Evolutionary conservation across 441 rosid species (phyloP), one percentile per base, ranked within the genome.

Genomic region (Viola pubescens): DNA sequence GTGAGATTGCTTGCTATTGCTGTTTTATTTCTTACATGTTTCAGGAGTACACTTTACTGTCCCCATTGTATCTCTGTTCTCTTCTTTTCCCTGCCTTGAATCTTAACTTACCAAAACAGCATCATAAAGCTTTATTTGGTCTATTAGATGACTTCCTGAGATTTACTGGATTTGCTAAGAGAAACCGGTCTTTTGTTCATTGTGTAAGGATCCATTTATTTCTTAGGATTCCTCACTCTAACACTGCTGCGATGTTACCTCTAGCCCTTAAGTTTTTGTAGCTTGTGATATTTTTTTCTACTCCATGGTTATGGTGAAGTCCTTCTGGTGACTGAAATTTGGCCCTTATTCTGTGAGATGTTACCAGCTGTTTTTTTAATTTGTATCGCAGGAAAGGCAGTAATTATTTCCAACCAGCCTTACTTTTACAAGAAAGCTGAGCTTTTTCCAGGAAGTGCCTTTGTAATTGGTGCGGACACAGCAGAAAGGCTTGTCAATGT

Each of bases 391-490:
- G 98, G 97, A 73, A 87, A 78, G 76, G 72, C 87, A 0, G 75
- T 92, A 44, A 92, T 92, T 67, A 64, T 92, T 71, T 92, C 98
- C 71, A 89, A 79, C 72, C 96, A 92, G 81, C 98, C 97, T 58
- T 89, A 71, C 64, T 92, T 89, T 64, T 87, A 92, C 71, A 92
- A 84, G 87, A 92, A 89, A 78, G 95, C 95, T 52, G 92, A 87
- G 61, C 81, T 92, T 59, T 92, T 92, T 62, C 96, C 96, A 3
- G 97, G 96, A 65, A 92, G 98, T 72, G 81, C 89, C 58, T 89
- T 92, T 71, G 97, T 89, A 26, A 84, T 89, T 67, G 97, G 97
- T 48, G 96, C 82, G 26, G 98, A 92, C 72, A 92, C 97, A 44
- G 88, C 79, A 56, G 89, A 77, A 48, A 88, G 98, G 76, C 90